Base-by-base conservation (phyloP, 2,329 filamentous ascomycete species). In the Cladosporium sp. region DNA sequence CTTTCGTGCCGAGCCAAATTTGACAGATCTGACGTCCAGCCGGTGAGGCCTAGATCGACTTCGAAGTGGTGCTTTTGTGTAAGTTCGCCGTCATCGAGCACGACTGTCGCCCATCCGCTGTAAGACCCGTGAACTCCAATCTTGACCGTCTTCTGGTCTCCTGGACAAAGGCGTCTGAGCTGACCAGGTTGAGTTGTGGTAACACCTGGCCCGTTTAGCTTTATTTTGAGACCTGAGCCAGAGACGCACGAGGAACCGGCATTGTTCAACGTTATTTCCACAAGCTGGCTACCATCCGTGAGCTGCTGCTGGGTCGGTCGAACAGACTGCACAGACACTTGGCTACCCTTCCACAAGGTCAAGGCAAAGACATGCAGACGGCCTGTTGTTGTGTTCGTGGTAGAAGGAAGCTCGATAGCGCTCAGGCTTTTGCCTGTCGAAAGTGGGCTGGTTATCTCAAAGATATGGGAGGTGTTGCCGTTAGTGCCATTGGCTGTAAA, bases 381-480 rank as follows among this genome's bases (percentile, higher is more conserved):
- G 11, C 79, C 77, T 6, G 73, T 3, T 68, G 63, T 61, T 71
- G 63, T 4, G 67, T 67, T 11, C 69, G 71, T n/a, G 72, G 75
- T 18, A 72, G 74, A 5, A 74, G 71, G 11, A 72, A 72, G 46
- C 72, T 77, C 2, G 71, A 71, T 10, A 74, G 72, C 1, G 76
- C 77, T 12, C 69, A 70, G 28, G 76, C 73, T 67, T 78, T 77
- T 16, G 77, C 78, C n/a, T 79, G 69, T 11, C 71, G 74, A 44
- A 79, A 64, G 7, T 74, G 76, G 12, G 73, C 68, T 12, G 80
- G 69, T 23, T 78, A 76, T 60, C 78, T 80, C 7, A 74, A 77
- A 2, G 75, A 75, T 80, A 67, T 73, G 79, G 64, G 79, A 76
- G 3, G 77, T 72, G n/a, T 57, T 57, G 14, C 55, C 31, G 3